Percentiles rank a stretch among this genome's conserved stretches.
Evolutionary conservation across 129 eudicot species (phyloP).

Genomic region (Centrapalus pauciflorus): DNA sequence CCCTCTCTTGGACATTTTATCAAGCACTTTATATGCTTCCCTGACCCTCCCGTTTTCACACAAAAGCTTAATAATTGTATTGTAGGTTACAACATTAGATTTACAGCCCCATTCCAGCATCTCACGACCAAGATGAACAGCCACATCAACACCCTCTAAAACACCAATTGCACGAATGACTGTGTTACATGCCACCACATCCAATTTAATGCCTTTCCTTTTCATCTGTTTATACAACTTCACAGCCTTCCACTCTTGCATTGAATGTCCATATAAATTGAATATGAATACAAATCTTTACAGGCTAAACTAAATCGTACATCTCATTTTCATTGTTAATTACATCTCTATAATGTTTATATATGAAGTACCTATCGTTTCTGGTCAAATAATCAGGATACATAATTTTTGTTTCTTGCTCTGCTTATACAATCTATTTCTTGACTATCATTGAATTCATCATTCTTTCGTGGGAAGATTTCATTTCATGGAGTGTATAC

Average conservation of each 20-base stretch:
- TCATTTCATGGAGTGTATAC: too few species aligned
- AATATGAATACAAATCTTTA: constrained; percentile 81
- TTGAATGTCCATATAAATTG: constrained; percentile 84
- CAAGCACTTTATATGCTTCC: constrained; percentile 65
- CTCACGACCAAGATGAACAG: constrained; percentile 64
- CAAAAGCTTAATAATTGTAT: constrained; percentile 67
- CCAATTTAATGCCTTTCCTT: constrained; percentile 66
- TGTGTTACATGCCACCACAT: constrained; percentile 86
- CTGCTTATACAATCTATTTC: too few species aligned
- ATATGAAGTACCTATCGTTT: too few species aligned
- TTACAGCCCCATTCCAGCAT: constrained; percentile 73
- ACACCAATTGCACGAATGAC: constrained; percentile 73
- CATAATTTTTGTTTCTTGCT: too few species aligned
- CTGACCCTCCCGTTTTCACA: constrained; percentile 68
- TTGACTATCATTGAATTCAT: too few species aligned
- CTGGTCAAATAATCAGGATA: too few species aligned
- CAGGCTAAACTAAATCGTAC: too few species aligned
- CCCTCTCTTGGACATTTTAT: constrained; percentile 57
- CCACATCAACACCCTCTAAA: constrained; percentile 77
- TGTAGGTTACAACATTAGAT: constrained; percentile 73
- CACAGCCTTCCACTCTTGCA: constrained; percentile 88
- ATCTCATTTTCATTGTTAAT: too few species aligned
- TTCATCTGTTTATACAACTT: constrained; percentile 85
- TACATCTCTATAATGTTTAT: too few species aligned
- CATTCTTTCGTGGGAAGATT: too few species aligned